A percentile compares a stretch with the other conserved stretches of the same genome.
Evolutionary conservation across 1,284 basidiomycete species (phyloP).

Genomic region (Sporisorium sorghi): DNA sequence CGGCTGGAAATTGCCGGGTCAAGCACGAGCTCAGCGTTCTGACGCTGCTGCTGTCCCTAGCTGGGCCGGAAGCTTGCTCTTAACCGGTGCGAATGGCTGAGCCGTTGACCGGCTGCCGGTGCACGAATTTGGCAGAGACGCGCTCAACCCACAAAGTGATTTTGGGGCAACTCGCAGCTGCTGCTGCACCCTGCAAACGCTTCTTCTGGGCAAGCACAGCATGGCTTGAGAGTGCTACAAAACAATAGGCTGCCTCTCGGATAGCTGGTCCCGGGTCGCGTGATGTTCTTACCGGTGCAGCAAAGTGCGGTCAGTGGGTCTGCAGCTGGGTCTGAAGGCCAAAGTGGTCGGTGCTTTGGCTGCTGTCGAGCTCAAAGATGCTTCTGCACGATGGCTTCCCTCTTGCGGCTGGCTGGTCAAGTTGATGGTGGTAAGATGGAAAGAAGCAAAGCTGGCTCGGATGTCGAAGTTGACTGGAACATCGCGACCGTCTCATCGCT

Average conservation of each 20-base stretch:
- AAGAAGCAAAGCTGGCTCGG: background rate
- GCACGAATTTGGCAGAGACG: slow-evolving; percentile 14
- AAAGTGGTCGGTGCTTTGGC: too few species aligned
- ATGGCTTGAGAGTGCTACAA: background rate
- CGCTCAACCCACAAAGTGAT: slow-evolving; percentile 23
- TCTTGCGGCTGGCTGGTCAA: background rate
- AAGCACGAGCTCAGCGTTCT: background rate
- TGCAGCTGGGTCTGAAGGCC: too few species aligned
- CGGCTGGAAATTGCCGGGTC: slow-evolving; percentile 26
- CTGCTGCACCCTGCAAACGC: slow-evolving; percentile 2
- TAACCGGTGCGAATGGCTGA: slow-evolving; percentile 13
- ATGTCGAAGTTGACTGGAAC: too few species aligned
- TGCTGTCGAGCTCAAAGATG: background rate
- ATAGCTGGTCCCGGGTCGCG: background rate
- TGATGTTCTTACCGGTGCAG: background rate
- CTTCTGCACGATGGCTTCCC: too few species aligned
- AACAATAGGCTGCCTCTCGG: too few species aligned
- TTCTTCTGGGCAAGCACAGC: background rate
- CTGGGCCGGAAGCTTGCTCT: background rate
- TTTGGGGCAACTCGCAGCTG: background rate
- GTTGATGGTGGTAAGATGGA: slow-evolving; percentile 12
- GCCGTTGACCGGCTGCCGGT: slow-evolving; percentile 22
- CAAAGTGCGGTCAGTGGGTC: background rate
- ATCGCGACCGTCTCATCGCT: background rate
- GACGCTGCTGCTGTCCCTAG: too few species aligned